Conservation (phyloP, 169 alveolate genomes). For the Eimeria acervulina region DNA sequence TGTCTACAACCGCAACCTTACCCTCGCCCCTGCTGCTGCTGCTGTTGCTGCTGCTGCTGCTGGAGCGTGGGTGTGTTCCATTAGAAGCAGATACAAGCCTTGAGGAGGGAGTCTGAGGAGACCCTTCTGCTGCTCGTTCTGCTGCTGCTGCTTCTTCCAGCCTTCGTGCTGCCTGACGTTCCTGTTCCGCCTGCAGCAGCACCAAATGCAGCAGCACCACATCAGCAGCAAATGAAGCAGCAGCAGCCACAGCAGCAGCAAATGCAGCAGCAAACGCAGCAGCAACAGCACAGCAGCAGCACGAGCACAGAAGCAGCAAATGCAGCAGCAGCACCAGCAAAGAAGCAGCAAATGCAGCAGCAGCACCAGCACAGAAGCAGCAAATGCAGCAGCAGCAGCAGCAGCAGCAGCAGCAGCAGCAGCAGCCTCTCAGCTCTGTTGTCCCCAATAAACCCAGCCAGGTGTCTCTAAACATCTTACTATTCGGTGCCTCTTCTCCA, state of each 20-base stretch:
- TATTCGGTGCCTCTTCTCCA: slow-evolving; percentile 43
- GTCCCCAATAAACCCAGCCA: not conserved
- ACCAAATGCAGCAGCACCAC: not conserved
- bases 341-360: not conserved
- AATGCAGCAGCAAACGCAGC: not conserved
- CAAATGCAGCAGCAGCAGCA: not conserved
- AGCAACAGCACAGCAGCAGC: not conserved
- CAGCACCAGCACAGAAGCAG: not conserved
- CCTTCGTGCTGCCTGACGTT: slow-evolving; percentile 31
- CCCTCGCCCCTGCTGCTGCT: slow-evolving; percentile 39
- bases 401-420: not conserved
- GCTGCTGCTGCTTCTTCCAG: slow-evolving; percentile 65
- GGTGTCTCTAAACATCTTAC: not conserved
- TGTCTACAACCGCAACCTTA: not conserved
- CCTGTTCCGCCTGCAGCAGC: slow-evolving; percentile 54
- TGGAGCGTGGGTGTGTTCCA: slow-evolving; percentile 22
- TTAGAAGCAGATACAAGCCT: slow-evolving; percentile 30
- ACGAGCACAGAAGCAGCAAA: not conserved
- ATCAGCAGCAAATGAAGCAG: not conserved
- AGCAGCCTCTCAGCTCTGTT: no score
- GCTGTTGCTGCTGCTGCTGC: slow-evolving; percentile 41
- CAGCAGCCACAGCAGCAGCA: not conserved
- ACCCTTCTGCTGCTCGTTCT: slow-evolving; percentile 39
- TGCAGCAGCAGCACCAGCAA: not conserved
- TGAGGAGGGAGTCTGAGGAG: slow-evolving; percentile 30